These are phyloP conservation scores for Hypoxylon sp. DNA, from an alignment of 2,329 filamentous ascomycete species.

Conservation along the genomic window DNA sequence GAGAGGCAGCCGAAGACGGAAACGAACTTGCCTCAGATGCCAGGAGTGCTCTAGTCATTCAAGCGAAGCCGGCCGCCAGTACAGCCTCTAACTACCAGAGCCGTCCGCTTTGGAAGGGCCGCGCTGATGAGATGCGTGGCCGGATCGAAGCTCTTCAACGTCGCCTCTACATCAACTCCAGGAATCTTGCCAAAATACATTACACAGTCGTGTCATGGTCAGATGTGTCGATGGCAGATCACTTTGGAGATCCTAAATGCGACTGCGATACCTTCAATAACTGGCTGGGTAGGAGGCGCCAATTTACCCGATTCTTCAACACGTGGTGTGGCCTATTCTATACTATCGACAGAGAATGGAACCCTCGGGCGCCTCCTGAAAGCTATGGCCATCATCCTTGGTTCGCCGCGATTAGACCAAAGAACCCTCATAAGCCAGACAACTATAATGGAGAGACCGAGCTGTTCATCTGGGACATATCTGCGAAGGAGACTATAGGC, in stretches of 20 bases:
- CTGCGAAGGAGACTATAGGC: slow-evolving; percentile 39
- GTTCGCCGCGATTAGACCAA: slow-evolving; percentile 58
- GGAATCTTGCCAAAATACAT: slow-evolving; percentile 44
- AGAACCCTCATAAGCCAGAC: slow-evolving; percentile 47
- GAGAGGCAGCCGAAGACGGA: slow-evolving; percentile 12
- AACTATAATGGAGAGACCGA: slow-evolving; percentile 48
- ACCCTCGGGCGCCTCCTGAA: slow-evolving; percentile 35
- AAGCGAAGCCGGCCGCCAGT: not conserved
- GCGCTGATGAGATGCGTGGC: slow-evolving; percentile 29
- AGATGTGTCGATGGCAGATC: slow-evolving; percentile 51
- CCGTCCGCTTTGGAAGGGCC: slow-evolving; percentile 28
- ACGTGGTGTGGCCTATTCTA: slow-evolving; percentile 60
- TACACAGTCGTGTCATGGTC: slow-evolving; percentile 52
- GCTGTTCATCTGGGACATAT: slow-evolving; percentile 63
- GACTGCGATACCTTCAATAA: slow-evolving; percentile 45
- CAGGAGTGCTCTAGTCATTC: not conserved
- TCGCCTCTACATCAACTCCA: not conserved
- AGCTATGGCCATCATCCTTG: slow-evolving; percentile 55
- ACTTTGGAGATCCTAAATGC: slow-evolving; percentile 42
- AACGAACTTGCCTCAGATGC: slow-evolving; percentile 1
- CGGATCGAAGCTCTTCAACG: slow-evolving; percentile 35
- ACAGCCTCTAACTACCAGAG: slow-evolving; percentile 15
- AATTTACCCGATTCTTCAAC: slow-evolving; percentile 37
- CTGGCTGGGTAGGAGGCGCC: slow-evolving; percentile 47
- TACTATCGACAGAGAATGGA: slow-evolving; percentile 53